phyloP scores from a whole-genome alignment of 805 yeast species.

The Saccharomycopsis olivae region DNA sequence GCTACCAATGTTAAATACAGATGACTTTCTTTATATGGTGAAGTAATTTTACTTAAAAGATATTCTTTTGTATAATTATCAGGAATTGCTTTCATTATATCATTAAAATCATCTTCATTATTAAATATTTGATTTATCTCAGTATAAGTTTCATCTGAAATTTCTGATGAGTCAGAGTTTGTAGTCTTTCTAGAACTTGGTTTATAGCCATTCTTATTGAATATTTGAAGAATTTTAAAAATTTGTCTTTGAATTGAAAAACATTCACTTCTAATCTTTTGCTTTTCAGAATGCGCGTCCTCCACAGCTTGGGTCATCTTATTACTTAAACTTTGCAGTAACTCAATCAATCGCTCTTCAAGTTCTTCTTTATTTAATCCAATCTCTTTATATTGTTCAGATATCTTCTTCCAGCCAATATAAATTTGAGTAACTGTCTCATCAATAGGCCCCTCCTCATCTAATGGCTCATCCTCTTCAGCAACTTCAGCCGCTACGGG shows the following conservation, averaged over 20 bases:
- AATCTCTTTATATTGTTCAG: constrained; percentile 3
- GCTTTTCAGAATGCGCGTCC: constrained; percentile 3
- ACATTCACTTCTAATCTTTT: constrained; percentile 3
- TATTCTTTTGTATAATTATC: constrained; percentile 7
- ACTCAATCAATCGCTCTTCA: neutral
- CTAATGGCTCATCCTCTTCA: too few species aligned
- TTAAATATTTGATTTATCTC: constrained; percentile 18
- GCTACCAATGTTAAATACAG: constrained; percentile 4
- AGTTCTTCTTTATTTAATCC: constrained; percentile 9
- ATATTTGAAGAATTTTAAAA: constrained; percentile 15
- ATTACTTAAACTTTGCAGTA: neutral
- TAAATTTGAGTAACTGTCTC: neutral
- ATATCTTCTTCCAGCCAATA: neutral
- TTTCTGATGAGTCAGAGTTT: constrained; percentile 3
- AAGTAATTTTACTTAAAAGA: constrained; percentile 4
- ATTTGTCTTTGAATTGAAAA: constrained; percentile 12
- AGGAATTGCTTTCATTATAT: constrained; percentile 15
- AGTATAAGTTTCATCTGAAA: constrained; percentile 17
- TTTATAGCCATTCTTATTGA: constrained; percentile 13
- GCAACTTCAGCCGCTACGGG: too few species aligned
- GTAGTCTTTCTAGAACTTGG: neutral
- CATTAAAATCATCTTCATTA: constrained; percentile 23
- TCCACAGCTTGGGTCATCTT: constrained; percentile 1
- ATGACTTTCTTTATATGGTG: constrained; percentile 9
- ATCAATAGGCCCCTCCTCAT: neutral